These are phyloP conservation scores for Claviceps arundinis DNA, from an alignment of 2,329 filamentous ascomycete genomes.

Conservation along the genomic window DNA sequence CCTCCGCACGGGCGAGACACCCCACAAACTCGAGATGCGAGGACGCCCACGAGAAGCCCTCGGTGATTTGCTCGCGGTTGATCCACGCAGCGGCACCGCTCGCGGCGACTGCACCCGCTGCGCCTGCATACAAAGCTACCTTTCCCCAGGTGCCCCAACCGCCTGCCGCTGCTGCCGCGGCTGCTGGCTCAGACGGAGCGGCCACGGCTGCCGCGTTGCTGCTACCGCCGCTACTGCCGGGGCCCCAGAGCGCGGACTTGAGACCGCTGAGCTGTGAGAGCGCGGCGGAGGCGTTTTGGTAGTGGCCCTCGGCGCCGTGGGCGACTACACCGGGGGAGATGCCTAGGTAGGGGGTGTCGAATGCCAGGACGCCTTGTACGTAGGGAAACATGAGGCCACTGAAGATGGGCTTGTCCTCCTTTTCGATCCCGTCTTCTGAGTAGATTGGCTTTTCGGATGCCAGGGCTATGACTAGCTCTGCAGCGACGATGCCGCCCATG, in stretches of 20 bases:
- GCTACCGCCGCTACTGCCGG: slow-evolving; percentile 6
- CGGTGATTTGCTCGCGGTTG: slow-evolving; percentile 65
- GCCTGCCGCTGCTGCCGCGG: slow-evolving; percentile 4
- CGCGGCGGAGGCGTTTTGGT: slow-evolving; percentile 56
- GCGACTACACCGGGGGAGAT: slow-evolving; percentile 74
- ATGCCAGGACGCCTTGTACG: slow-evolving; percentile 78
- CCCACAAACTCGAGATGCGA: slow-evolving; percentile 92
- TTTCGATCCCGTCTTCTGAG: slow-evolving; percentile 28
- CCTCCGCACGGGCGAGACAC: slow-evolving; percentile 71
- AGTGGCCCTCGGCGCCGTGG: slow-evolving; percentile 75
- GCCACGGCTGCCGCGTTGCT: not conserved
- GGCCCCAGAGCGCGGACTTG: slow-evolving; percentile 51
- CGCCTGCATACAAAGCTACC: slow-evolving; percentile 75
- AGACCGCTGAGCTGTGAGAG: slow-evolving; percentile 53
- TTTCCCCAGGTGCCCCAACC: slow-evolving; percentile 73
- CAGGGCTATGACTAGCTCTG: slow-evolving; percentile 70
- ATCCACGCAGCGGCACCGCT: slow-evolving; percentile 77
- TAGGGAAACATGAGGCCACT: slow-evolving; percentile 81
- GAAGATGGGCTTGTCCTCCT: slow-evolving; percentile 20
- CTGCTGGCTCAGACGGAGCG: not conserved
- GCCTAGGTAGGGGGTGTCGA: slow-evolving; percentile 85
- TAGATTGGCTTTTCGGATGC: slow-evolving; percentile 41
- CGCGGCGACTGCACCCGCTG: slow-evolving; percentile 67
- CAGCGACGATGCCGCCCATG: slow-evolving; percentile 89
- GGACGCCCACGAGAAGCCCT: slow-evolving; percentile 68